phyloP scores from a whole-genome alignment of 139 green algal species.

The Diplosphaera chodatii region DNA sequence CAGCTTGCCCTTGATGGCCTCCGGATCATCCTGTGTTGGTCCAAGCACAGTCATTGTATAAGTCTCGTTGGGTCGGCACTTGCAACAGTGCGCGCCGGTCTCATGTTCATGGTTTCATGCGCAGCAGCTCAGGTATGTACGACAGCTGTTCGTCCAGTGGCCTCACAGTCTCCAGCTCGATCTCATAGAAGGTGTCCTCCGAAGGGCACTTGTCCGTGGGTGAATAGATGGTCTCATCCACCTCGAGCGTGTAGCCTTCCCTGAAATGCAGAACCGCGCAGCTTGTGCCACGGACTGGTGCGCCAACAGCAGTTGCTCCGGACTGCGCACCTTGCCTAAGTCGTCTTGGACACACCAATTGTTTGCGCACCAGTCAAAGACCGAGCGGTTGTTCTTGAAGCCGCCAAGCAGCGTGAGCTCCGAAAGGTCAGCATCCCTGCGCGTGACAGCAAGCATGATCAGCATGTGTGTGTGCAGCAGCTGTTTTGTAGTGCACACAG shows the following conservation, averaged over 20 bases:
- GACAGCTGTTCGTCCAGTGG: neutral
- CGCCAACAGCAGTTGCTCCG: too few relatives aligned
- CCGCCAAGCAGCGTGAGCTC: neutral
- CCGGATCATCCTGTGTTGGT: neutral
- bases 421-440: neutral
- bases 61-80: too few relatives aligned
- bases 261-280: neutral
- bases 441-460: neutral
- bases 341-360: neutral
- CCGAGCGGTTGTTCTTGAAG: neutral
- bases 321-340: neutral
- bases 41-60: too few relatives aligned
- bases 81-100: too few relatives aligned
- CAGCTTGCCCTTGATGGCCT: neutral
- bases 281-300: too few relatives aligned
- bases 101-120: too few relatives aligned
- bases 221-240: neutral
- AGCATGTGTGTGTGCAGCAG: neutral
- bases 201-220: neutral
- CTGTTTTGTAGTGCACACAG: neutral
- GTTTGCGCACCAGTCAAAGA: neutral
- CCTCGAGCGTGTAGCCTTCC: neutral
- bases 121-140: too few relatives aligned
- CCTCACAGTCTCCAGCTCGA: neutral
- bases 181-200: neutral